phyloP scores from a whole-genome alignment of 331 rosid species.

The Rhamnella rubrinervis region DNA sequence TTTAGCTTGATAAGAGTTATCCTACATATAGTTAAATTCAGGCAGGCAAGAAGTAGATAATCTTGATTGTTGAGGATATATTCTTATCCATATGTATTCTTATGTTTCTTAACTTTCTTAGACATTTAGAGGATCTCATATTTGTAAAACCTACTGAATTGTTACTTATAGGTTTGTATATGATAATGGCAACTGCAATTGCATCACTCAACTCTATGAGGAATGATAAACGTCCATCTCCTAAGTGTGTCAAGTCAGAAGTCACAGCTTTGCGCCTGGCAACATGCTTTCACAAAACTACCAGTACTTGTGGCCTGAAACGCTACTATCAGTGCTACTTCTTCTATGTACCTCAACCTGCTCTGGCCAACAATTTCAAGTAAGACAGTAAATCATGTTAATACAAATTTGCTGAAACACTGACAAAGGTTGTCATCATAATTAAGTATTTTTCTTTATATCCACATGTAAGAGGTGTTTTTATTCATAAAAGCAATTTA shows the following conservation, averaged over 20 bases:
- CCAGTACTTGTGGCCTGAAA: constrained; percentile 22
- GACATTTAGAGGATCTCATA: background rate
- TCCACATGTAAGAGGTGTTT: too few species aligned
- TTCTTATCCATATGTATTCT: background rate
- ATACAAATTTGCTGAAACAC: background rate
- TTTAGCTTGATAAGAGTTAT: background rate
- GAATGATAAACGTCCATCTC: constrained; percentile 30
- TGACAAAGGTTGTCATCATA: too few species aligned
- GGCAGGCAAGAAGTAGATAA: background rate
- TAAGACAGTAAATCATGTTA: constrained; percentile 28
- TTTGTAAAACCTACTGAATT: background rate
- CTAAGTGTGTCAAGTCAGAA: constrained; percentile 29
- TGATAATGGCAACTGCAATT: constrained; percentile 35
- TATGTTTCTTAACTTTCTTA: background rate
- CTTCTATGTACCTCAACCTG: constrained; percentile 38
- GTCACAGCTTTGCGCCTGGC: constrained; percentile 25
- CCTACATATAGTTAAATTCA: background rate
- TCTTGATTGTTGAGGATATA: background rate
- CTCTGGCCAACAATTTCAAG: constrained; percentile 44
- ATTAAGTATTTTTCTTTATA: too few species aligned
- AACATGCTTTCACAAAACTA: constrained; percentile 32
- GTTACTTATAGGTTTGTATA: constrained; percentile 21
- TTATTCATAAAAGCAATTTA: background rate
- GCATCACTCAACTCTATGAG: constrained; percentile 23
- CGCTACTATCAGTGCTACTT: constrained; percentile 31